Evolutionary conservation across 768 basidiomycete species (phyloP), one percentile per base, ranked within the genome.

Genomic region (Paxillus rubicundulus): DNA sequence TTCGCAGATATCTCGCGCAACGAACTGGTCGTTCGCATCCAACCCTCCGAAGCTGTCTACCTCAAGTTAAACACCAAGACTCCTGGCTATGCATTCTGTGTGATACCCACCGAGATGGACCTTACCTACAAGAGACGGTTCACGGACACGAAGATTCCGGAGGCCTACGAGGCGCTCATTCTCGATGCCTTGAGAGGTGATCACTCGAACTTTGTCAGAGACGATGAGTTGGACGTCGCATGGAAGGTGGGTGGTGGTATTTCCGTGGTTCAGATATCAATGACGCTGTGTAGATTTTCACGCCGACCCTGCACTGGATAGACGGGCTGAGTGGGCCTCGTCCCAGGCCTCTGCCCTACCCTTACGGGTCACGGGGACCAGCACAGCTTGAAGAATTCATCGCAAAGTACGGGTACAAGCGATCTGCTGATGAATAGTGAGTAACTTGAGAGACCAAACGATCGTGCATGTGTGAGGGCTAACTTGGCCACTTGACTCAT

Each of bases 181-280:
- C 78, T 98, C 53, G 96, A 99, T 65, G 92, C 92, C 13, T 80
- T 99, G 71, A 90, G 87, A 68, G 96, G 96, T n/a, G 96, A 99
- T 65, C 95, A 98, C 73, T 96, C 93, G 24, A 99, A 99, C 77
- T 99, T 99, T 76, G 96, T 99, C 52, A 85, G 96, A 56, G 82
- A 98, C 69, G 96, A 99, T 71, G 96, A 99, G 72, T 78, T 99
- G 61, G 96, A 98, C 64, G 86, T 87, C 47, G 97, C 96, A 2
- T 99, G 96, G 96, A 97, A 96, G 86, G 92, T 90, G 45, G 43
- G 80, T 70, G 17, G 3, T 13, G n/a, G 45, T 40, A 46, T 32
- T 45, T 32, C 32, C 33, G 42, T 42, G 49, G 28, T 30, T 49
- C 45, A 45, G 27, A 20, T 42, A 28, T 32, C 20, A 45, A 53